Evolutionary conservation across 371 early-diverging fungal genomes (phyloP), one percentile per base, ranked within the genome.

Genomic region (Actinomortierella wolfii): DNA sequence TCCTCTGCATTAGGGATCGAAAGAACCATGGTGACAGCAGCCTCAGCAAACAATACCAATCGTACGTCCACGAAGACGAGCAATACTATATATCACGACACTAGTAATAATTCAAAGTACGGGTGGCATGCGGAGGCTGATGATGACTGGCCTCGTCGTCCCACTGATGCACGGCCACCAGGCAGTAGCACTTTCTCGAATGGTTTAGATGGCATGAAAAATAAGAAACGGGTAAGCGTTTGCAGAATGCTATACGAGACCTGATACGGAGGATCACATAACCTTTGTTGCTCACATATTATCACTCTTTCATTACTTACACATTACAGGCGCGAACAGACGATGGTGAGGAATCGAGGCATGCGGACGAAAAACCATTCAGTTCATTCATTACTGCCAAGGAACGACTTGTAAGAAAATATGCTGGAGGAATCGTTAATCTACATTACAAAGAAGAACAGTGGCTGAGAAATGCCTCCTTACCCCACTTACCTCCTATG

Each of bases 331-430:
- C 60, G 9, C n/a, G 57, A 25, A 14, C 43, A 6, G 55, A 58
- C 13, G 58, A 26, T 23, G 7, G 49, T 8, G 47, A 20, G 8
- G 67, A 60, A n/a, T 48, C 52, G 14, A 34, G 34, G 11, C 34
- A 34, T 34, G 34, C 34, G 47, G 40, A 15, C 28, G 26, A 2
- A 42, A 29, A 23, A 26, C 61, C 7, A 39, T 39, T 25, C 20
- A 49, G n/a, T 64, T 70, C 34, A n/a, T 54, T 54, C 48, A 68
- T 64, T 25, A 68, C 76, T 5, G 76, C 76, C 41, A 76, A 68
- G 40, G 59, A 68, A 20, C 76, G 68, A 46, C 4, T 68, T 60
- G 75, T 66, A 66, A 46, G 57, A 3, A 20, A 34, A 11, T n/a
- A n/a, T n/a, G n/a, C n/a, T n/a, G n/a, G n/a, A n/a, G n/a, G n/a